Base-by-base conservation (phyloP, 2,329 filamentous ascomycete species). In the Nemania sp. region DNA sequence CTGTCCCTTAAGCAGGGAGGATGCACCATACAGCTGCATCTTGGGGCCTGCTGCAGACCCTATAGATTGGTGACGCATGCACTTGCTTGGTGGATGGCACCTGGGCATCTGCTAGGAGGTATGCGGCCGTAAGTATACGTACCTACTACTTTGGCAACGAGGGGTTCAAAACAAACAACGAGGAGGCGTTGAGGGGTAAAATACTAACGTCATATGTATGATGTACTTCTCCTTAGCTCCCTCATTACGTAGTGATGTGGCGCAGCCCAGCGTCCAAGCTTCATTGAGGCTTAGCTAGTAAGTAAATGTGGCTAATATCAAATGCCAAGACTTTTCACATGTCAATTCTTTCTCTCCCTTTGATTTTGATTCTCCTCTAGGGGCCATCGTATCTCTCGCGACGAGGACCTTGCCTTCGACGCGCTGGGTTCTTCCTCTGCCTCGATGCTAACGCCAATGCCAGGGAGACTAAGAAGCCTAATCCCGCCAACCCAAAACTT, bases 401-500 rank as follows among this genome's bases (percentile, higher is more conserved):
- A 32, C 49, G 43, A 24, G 49, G 51, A 6, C 35, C 35, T 26
- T 13, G 58, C 43, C 35, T 53, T 27, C 24, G n/a, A n/a, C n/a
- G 52, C 22, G 8, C 6, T 26, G 6, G 13, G n/a, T 38, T 41
- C 22, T 20, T 49, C 32, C 54, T 66, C 54, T 64, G 32, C 55
- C 71, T n/a, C 24, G 72, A 69, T 1, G 53, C 63, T 22, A 70
- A 49, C 20, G 70, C 45, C 26, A 74, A 57, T 2, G 56, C 67
- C 20, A 71, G 61, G 43, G 70, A 71, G 32, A 74, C 59, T 18
- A 73, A 20, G 10, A 72, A 20, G 2, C 75, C 75, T 15, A 74
- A 29, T 5, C 68, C 72, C 24, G 72, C 73, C 18, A 78, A 20
- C 5, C 71, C 70, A 18, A 74, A 67, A 10, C 72, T 71, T 7